Base-by-base conservation (phyloP, 2,329 filamentous ascomycete genomes). In the Pleoardoris graminearum region DNA sequence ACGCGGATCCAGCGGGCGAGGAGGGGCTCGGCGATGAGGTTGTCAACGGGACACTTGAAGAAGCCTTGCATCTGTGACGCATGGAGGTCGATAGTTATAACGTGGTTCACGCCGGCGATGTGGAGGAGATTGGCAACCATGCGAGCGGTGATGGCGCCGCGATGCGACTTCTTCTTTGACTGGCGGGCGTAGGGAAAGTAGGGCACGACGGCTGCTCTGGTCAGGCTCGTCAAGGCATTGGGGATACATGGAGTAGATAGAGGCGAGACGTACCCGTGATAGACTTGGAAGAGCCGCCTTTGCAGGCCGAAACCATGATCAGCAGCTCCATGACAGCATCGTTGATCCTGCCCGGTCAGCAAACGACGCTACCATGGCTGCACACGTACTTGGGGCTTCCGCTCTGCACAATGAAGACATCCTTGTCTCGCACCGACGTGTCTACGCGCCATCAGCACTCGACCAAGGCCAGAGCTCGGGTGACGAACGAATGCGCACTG, bases 101-200 rank as follows among this genome's bases (percentile, higher is more conserved):
- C 90, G 79, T 99, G 94, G 76, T 96, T 91, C 61, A 99, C 91
- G 48, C 94, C 94, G 46, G 94, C 94, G 51, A 99, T 89, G 55
- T 89, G 85, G 62, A 99, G 85, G 44, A 97, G 84, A 73, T 99
- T 99, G 55, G 94, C 93, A 48, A 99, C 84, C 91, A 99, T 96
- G 62, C 93, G 87, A 50, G 94, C 94, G 7, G 94, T 97, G 69
- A 99, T 97, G 53, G 94, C 91, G 46, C 94, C 94, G 60, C 94
- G 85, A 71, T 97, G 93, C 51, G 91, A 91, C 78, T 99, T 99
- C 82, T 97, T 97, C 82, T 99, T 99, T 53, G 93, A 97, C 76
- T 99, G 94, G 57, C 94, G 90, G 63, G 91, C 97, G 79, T 99
- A 99, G n/a, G 94, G 94, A 70, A 97, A 99, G 77, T 97, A 97